Evolutionary conservation across 176 grass and related monocot genomes (phyloP).

Genomic region (Tillandsia leiboldiana): DNA sequence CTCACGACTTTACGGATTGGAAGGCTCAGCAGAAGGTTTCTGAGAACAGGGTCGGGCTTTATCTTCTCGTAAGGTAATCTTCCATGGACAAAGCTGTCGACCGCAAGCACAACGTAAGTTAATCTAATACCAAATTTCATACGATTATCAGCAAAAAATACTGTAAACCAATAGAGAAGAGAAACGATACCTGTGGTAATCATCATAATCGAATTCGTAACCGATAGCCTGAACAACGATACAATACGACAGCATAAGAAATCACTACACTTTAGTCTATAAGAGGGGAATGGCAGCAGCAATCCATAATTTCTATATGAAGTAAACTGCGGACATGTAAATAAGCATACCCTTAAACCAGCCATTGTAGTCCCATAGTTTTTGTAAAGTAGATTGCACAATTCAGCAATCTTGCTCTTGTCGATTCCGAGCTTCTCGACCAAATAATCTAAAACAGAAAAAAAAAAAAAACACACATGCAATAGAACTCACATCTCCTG

Average conservation of each 20-base stretch:
- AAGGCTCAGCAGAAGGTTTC: slow-evolving; percentile 61
- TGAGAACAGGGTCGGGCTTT: slow-evolving; percentile 65
- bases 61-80: slow-evolving; percentile 64
- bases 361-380: slow-evolving; percentile 94
- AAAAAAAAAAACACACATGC: not conserved
- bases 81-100: slow-evolving; percentile 80
- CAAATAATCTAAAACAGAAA: slow-evolving; percentile 49
- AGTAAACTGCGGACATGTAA: not conserved
- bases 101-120: not conserved
- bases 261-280: not conserved
- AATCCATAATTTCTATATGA: too few relatives aligned
- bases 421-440: slow-evolving; percentile 66
- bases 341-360: slow-evolving; percentile 44
- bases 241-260: not conserved
- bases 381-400: slow-evolving; percentile 82
- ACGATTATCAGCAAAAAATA: not conserved
- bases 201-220: slow-evolving; percentile 72
- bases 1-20: slow-evolving; percentile 82
- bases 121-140: not conserved
- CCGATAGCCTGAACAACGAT: slow-evolving; percentile 42
- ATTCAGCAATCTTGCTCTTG: slow-evolving; percentile 37
- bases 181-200: slow-evolving; percentile 56
- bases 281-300: too few relatives aligned
- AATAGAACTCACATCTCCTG: not conserved
- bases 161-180: not conserved